Base-by-base conservation (phyloP, 352 stramenopile species). In the Phytophthora syringae region DNA sequence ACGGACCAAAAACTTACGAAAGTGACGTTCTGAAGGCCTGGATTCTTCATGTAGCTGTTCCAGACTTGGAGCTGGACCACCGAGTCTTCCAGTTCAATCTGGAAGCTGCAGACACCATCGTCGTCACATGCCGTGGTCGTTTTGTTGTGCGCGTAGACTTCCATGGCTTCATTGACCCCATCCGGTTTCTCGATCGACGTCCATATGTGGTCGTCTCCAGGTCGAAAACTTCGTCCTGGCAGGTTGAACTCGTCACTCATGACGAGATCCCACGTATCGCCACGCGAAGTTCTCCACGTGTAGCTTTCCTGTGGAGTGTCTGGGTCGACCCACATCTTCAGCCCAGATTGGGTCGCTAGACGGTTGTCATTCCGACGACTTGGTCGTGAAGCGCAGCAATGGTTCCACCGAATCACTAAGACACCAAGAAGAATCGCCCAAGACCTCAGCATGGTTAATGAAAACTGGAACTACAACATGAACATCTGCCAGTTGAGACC, bases 211-310 rank as follows among this genome's bases (percentile, higher is more conserved):
- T 98, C 95, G 7, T 82, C 61, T 34, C 93, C 95, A 56, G 97
- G 90, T 37, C 70, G 57, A 74, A 98, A 98, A 9, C 55, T 83
- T 13, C 95, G 72, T 25, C 77, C 82, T 3, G 90, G 80, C 50
- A 72, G 76, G 64, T 98, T 88, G 65, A 99, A 98, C 67, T 99
- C 96, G 74, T 99, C 96, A 44, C 90, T 98, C 89, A 98, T 98
- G 13, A 97, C 84, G 0, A 97, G 63, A n/a, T 89, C 48, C 79
- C 82, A 93, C 28, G 67, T 75, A 52, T 97, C 79, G 4, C 75
- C 74, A 7, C 83, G 77, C 18, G 86, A 78, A 2, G 47, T 76
- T 39, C 54, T 36, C 62, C 74, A 84, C 2, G 16, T 70, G 28
- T 79, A 66, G 6, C 18, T 30, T 6, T 70, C 52, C 20, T 50